These are phyloP conservation scores for Misopates orontium DNA, from an alignment of 257 asterid species.

Conservation along the genomic window DNA sequence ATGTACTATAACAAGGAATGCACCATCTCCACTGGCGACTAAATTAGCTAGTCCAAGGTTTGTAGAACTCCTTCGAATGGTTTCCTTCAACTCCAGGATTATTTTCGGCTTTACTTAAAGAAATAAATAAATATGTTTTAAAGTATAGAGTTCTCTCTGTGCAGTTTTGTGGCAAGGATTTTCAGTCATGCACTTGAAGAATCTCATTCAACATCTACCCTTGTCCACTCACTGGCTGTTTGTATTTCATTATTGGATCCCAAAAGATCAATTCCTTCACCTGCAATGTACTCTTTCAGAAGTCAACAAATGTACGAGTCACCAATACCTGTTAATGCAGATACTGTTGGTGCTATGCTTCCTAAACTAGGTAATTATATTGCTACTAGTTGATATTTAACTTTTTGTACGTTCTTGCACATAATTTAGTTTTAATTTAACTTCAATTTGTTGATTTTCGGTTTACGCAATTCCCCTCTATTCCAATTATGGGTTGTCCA, in stretches of 20 bases:
- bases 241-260: slow-evolving; percentile 95
- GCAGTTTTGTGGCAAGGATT: slow-evolving; percentile 89
- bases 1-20: slow-evolving; percentile 87
- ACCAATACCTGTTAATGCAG: slow-evolving; percentile 69
- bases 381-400: slow-evolving; percentile 8
- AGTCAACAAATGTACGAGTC: slow-evolving; percentile 77
- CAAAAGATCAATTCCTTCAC: slow-evolving; percentile 71
- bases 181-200: slow-evolving; percentile 89
- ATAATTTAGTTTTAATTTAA: slow-evolving; percentile 1
- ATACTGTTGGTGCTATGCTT: slow-evolving; percentile 92
- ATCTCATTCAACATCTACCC: slow-evolving; percentile 78
- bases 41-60: slow-evolving; percentile 92
- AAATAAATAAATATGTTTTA: slow-evolving; percentile 13
- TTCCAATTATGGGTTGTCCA: neutral
- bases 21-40: slow-evolving; percentile 84
- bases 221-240: slow-evolving; percentile 80
- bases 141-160: slow-evolving; percentile 26
- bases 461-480: neutral
- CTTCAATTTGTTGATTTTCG: neutral
- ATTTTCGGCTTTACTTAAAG: slow-evolving; percentile 16
- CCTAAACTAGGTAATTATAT: slow-evolving; percentile 76
- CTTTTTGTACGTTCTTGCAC: slow-evolving; percentile 19
- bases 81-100: slow-evolving; percentile 15
- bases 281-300: slow-evolving; percentile 75
- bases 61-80: slow-evolving; percentile 27